Evolutionary conservation across 2,329 filamentous ascomycete species (phyloP).

Genomic region (Trichoderma cornu-damae): DNA sequence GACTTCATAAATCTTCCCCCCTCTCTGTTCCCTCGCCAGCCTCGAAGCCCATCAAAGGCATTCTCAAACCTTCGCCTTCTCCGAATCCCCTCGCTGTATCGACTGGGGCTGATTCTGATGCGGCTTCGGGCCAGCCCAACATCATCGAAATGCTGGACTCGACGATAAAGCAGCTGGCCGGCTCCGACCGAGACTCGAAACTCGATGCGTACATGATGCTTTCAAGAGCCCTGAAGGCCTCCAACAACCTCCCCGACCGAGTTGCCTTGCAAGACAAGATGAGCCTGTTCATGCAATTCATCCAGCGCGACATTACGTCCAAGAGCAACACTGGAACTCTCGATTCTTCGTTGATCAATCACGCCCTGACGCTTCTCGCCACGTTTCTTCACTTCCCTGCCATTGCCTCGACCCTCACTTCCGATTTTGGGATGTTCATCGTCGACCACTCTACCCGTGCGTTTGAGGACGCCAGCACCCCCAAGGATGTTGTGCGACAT

Average conservation of each 20-base stretch:
- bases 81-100: conserved; percentile 42
- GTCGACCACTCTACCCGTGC: conserved; percentile 73
- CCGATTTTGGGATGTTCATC: conserved; percentile 75
- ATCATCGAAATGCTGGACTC: conserved; percentile 82
- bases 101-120: conserved; percentile 40
- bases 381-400: conserved; percentile 70
- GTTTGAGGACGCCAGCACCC: conserved; percentile 60
- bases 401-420: conserved; percentile 64
- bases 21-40: conserved; percentile 37
- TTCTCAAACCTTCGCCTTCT: conserved; percentile 67
- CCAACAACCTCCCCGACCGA: conserved; percentile 73
- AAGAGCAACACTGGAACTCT: conserved; percentile 50
- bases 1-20: conserved; percentile 37
- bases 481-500: conserved; percentile 74
- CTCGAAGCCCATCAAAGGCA: conserved; percentile 55
- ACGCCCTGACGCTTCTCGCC: conserved; percentile 71
- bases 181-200: conserved; percentile 64
- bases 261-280: conserved; percentile 71
- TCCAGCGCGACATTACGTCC: conserved; percentile 71
- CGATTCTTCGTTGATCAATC: conserved; percentile 67
- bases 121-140: conserved; percentile 41
- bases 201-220: conserved; percentile 84
- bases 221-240: conserved; percentile 68
- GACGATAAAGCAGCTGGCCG: conserved; percentile 72
- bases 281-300: conserved; percentile 70